These are phyloP conservation scores for Plenodomus tracheiphilus DNA, from an alignment of 2,329 filamentous ascomycete genomes.

Conservation along the genomic window DNA sequence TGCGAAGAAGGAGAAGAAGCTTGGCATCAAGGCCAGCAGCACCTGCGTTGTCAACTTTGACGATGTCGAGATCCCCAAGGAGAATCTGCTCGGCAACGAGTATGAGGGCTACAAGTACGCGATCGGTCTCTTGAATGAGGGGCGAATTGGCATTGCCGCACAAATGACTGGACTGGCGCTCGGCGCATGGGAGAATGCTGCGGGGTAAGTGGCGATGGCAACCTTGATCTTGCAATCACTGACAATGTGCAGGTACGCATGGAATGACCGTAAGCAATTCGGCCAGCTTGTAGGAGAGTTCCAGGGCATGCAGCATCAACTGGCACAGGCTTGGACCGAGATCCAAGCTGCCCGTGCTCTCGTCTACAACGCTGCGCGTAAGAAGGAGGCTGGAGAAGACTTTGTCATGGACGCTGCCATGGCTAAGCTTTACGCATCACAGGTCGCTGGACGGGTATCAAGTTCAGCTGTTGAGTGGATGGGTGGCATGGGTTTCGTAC, in stretches of 20 bases:
- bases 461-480: slow-evolving; percentile 96
- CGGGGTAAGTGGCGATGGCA: slow-evolving; percentile 58
- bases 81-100: slow-evolving; percentile 83
- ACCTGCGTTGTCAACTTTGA: slow-evolving; percentile 98
- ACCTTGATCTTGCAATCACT: slow-evolving; percentile 1
- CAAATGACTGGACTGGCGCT: slow-evolving; percentile 98
- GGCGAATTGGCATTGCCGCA: slow-evolving; percentile 94
- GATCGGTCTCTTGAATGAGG: slow-evolving; percentile 91
- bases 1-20: slow-evolving; percentile 99
- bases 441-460: slow-evolving; percentile 86
- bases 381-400: slow-evolving; percentile 96
- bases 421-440: slow-evolving; percentile 94
- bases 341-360: slow-evolving; percentile 88
- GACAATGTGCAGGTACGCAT: slow-evolving; percentile 69
- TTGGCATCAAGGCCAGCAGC: slow-evolving; percentile 92
- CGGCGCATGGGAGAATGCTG: slow-evolving; percentile 93
- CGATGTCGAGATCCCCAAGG: slow-evolving; percentile 86
- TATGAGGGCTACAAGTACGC: slow-evolving; percentile 98
- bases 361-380: slow-evolving; percentile 93
- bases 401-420: slow-evolving; percentile 97
- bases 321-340: slow-evolving; percentile 93
- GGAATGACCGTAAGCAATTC: slow-evolving; percentile 98
- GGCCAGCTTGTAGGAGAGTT: slow-evolving; percentile 92
- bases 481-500: slow-evolving; percentile 98
- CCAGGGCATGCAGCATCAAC: slow-evolving; percentile 99